phyloP scores from a whole-genome alignment of 768 basidiomycete genomes.

The Tephrocybe rancida region DNA sequence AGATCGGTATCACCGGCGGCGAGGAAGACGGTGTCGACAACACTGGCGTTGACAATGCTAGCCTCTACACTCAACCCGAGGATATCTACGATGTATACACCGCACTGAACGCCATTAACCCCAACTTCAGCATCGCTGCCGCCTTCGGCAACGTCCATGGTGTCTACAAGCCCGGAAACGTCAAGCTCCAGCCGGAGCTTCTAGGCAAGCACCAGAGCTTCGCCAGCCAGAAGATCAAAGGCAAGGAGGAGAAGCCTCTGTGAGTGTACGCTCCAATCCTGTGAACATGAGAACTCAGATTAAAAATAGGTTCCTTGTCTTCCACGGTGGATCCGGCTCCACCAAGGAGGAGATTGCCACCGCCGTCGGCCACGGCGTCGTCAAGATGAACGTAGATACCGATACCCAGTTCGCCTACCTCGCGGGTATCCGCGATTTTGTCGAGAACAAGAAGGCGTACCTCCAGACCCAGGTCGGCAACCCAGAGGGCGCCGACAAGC shows the following conservation, averaged over 20 bases:
- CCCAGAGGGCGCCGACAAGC: slow-evolving; percentile 95
- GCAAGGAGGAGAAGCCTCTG: slow-evolving; percentile 76
- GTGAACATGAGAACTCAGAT: background rate
- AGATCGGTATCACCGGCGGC: slow-evolving; percentile 99
- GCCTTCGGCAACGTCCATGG: slow-evolving; percentile 99
- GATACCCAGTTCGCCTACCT: slow-evolving; percentile 95
- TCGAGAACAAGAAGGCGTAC: slow-evolving; percentile 85
- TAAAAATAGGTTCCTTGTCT: slow-evolving; percentile 83
- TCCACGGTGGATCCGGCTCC: slow-evolving; percentile 99
- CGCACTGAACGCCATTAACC: slow-evolving; percentile 80
- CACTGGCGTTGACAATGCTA: slow-evolving; percentile 89
- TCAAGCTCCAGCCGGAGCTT: slow-evolving; percentile 88
- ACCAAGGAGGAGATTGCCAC: slow-evolving; percentile 93
- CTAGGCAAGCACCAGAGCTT: slow-evolving; percentile 88
- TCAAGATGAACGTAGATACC: slow-evolving; percentile 99
- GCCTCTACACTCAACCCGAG: slow-evolving; percentile 96
- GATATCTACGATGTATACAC: slow-evolving; percentile 92
- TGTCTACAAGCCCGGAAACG: slow-evolving; percentile 99
- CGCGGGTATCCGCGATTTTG: slow-evolving; percentile 84
- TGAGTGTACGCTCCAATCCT: slow-evolving; percentile 39
- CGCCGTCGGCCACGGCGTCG: slow-evolving; percentile 89
- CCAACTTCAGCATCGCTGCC: slow-evolving; percentile 97
- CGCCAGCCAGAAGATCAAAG: slow-evolving; percentile 67
- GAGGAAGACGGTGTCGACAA: slow-evolving; percentile 99
- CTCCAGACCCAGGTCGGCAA: slow-evolving; percentile 92